Base-by-base conservation (phyloP, 2,329 filamentous ascomycete genomes). In the Alternaria viburni region DNA sequence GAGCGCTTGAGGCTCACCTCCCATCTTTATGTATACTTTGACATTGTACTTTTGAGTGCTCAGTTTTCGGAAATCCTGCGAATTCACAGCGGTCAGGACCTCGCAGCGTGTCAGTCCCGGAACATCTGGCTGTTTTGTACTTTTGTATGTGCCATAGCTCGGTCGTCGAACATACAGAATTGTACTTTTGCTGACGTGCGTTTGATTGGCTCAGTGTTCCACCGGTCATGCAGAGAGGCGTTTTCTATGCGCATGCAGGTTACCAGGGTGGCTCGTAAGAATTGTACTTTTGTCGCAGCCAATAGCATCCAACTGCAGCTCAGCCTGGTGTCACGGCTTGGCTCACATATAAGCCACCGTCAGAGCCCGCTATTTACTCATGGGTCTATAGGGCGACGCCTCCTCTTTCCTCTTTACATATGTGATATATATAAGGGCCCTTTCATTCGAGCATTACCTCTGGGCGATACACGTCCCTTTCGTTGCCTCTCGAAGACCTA, bases 31-130 rank as follows among this genome's bases (percentile, higher is more conserved):
- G 19, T 45, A 21, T 23, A 6, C 3, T 46, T 13, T 5, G 19
- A 28, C 15, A 51, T 51, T 51, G 21, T 51, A 51, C 47, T 51
- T 50, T 50, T 69, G 64, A 36, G 7, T n/a, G 32, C 32, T 3
- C 32, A n/a, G 32, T 36, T 36, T 15, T 36, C 15, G 32, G 32
- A n/a, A n/a, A n/a, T 9, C 4, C 32, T n/a, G 32, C 32, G 13
- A 8, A n/a, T n/a, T 15, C 15, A 1, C 32, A n/a, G 7, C 13
- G 7, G 13, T n/a, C 13, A 36, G 13, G 7, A 5, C 15, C 32
- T n/a, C 7, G n/a, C 7, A 36, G 2, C 2, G 5, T 36, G 32
- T 36, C 32, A 36, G 13, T n/a, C 4, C 13, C 4, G 32, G 32
- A 36, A 15, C 30, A 15, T 1, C 13, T 9, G 15, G 15, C 15